These are phyloP conservation scores for Gonapodya prolifera DNA, from an alignment of 192 early-diverging fungal genomes.

Conservation along the genomic window DNA sequence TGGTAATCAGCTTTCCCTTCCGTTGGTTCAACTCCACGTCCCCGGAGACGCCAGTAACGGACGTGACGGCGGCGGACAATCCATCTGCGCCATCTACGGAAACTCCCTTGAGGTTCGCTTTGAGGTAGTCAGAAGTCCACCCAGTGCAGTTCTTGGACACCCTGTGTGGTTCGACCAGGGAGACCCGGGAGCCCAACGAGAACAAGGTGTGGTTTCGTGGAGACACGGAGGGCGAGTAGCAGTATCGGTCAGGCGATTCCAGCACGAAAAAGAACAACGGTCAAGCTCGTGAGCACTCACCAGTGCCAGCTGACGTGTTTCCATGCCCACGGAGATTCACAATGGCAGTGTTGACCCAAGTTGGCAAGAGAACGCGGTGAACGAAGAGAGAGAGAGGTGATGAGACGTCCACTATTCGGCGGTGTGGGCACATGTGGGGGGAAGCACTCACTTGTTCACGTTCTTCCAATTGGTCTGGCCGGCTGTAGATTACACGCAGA, in stretches of 20 bases:
- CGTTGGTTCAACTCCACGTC: conserved; percentile 91
- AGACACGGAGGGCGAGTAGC: conserved; percentile 3
- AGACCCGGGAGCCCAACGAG: background rate
- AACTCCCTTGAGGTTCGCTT: conserved; percentile 41
- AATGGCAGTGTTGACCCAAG: too few relatives aligned
- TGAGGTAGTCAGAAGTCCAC: conserved; percentile 81
- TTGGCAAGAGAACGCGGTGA: too few relatives aligned
- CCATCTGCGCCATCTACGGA: conserved; percentile 38
- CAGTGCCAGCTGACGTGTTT: background rate
- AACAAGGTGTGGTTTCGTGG: background rate
- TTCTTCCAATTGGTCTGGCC: conserved; percentile 51
- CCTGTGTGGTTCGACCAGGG: conserved; percentile 31
- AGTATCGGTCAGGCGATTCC: background rate
- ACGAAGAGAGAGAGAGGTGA: background rate
- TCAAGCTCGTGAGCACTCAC: background rate
- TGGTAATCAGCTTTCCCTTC: conserved; percentile 90
- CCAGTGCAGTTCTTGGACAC: conserved; percentile 84
- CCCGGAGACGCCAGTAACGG: conserved; percentile 57
- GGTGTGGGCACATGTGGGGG: background rate
- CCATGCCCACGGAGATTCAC: too few relatives aligned
- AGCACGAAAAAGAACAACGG: background rate
- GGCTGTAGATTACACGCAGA: too few relatives aligned
- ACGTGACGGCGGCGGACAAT: conserved; percentile 32
- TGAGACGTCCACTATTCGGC: background rate
- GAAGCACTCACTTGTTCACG: conserved; percentile 39